A percentile compares a stretch with the other conserved stretches of the same genome.
Conservation (phyloP, 2,329 filamentous ascomycete species). For the Sclerotinia glacialis region DNA sequence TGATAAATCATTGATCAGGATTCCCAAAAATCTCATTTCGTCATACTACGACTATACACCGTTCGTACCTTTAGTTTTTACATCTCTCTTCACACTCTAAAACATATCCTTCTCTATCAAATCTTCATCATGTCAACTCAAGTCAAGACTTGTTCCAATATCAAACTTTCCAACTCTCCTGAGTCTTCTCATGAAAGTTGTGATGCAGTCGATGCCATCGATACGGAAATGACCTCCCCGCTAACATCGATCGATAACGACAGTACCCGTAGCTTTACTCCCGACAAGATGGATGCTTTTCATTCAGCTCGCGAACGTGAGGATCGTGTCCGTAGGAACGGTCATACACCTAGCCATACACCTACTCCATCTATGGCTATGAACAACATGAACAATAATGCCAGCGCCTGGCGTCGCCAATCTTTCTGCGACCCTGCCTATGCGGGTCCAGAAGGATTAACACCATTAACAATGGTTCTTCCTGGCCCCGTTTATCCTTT, state of each 20-base stretch:
- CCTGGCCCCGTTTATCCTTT: slow-evolving; percentile 32
- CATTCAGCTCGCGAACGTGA: slow-evolving; percentile 19
- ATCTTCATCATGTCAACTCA: slow-evolving; percentile 14
- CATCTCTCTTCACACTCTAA: neutral
- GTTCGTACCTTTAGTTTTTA: slow-evolving; percentile 23
- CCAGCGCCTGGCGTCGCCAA: neutral
- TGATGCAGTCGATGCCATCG: slow-evolving; percentile 23
- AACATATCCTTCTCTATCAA: neutral
- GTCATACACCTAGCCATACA: neutral
- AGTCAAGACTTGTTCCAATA: slow-evolving; percentile 13
- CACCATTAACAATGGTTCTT: slow-evolving; percentile 28
- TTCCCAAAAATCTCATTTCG: neutral
- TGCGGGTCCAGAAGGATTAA: slow-evolving; percentile 22
- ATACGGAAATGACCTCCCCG: slow-evolving; percentile 31
- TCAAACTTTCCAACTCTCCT: slow-evolving; percentile 17
- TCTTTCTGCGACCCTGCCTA: slow-evolving; percentile 7
- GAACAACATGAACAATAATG: neutral
- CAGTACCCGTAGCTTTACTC: slow-evolving; percentile 18
- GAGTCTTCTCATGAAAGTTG: slow-evolving; percentile 2
- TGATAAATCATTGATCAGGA: slow-evolving; percentile 4
- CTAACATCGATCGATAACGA: slow-evolving; percentile 29
- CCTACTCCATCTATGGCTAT: neutral
- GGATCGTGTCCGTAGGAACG: slow-evolving; percentile 13
- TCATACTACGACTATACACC: slow-evolving; percentile 16
- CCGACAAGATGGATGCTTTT: slow-evolving; percentile 27